Evolutionary conservation across 768 basidiomycete species (phyloP).

Genomic region (Russula griseocarnosa): DNA sequence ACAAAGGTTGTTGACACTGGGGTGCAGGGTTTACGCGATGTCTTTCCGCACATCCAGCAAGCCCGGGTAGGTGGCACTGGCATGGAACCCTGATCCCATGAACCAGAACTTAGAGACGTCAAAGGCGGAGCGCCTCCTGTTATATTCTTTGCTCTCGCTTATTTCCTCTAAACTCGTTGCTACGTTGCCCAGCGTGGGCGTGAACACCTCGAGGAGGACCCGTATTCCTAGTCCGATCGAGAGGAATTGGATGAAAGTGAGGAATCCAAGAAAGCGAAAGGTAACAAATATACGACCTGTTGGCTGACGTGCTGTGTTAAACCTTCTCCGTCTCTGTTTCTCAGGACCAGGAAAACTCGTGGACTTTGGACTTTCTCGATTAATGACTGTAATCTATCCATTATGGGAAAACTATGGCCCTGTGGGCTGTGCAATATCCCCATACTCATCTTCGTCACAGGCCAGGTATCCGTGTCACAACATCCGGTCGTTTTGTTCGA

Average conservation of each 20-base stretch:
- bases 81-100: constrained; percentile 1
- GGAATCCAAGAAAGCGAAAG: constrained; percentile 41
- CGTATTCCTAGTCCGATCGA: constrained; percentile 46
- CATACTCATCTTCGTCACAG: too few species aligned
- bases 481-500: too few species aligned
- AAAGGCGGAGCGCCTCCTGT: constrained; percentile 67
- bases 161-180: constrained; percentile 65
- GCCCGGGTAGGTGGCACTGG: constrained; percentile 53
- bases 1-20: constrained; percentile 62
- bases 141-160: constrained; percentile 68
- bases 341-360: too few species aligned
- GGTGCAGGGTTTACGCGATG: constrained; percentile 59
- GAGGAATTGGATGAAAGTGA: constrained; percentile 35
- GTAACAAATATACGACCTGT: constrained; percentile 30
- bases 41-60: constrained; percentile 60
- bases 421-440: too few species aligned
- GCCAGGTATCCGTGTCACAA: too few species aligned
- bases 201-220: constrained; percentile 22
- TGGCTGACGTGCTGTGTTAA: too few species aligned
- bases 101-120: constrained; percentile 60
- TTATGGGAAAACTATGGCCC: too few species aligned
- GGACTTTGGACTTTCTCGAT: too few species aligned
- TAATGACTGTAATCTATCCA: too few species aligned
- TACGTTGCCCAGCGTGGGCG: constrained; percentile 44
- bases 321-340: too few species aligned